Evolutionary conservation across 441 rosid genomes (phyloP), one percentile per base, ranked within the genome.

Genomic region (Bocquillonia castaneifolia): DNA sequence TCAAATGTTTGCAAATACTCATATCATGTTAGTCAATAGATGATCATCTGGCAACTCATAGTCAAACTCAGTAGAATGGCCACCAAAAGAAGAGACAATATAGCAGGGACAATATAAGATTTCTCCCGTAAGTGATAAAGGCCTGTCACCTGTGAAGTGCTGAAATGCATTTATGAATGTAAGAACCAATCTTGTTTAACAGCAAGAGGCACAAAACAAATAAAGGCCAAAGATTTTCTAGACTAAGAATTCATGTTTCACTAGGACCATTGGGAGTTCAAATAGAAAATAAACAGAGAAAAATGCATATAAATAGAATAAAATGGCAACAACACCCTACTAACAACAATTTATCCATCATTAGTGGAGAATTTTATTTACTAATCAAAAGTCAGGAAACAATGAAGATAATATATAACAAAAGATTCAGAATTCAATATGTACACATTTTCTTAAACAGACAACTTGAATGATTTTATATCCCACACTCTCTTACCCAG

Each of bases 401-500:
- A 47, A 47, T 47, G 20, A 47, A 47, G 51, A 47, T 47, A 47
- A 47, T 4, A n/a, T 5, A 47, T 5, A 47, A 10, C 20, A 17
- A 47, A 47, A 44, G 1, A 44, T 6, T 17, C 22, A 5, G 22
- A 14, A 63, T 17, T 55, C 42, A 67, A 26, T 6, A 39, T 42
- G 44, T 34, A 45, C 42, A 47, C 18, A 12, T 58, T 18, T 29
- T 25, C 36, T 40, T 12, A 42, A 28, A 58, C 31, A 60, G 36
- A 18, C 6, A 0, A 52, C 4, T 20, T 20, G 15, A 17, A 18
- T 12, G 53, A 20, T 3, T 3, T 13, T 29, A 42, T 58, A 6
- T 55, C 20, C 10, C 51, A 63, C 50, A 3, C 59, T 34, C 15
- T 52, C 75, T 66, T 74, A 84, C 88, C 86, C 81, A 63, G 78